Base-by-base conservation (phyloP, 2,329 filamentous ascomycete species). In the Daldinia sp. region DNA sequence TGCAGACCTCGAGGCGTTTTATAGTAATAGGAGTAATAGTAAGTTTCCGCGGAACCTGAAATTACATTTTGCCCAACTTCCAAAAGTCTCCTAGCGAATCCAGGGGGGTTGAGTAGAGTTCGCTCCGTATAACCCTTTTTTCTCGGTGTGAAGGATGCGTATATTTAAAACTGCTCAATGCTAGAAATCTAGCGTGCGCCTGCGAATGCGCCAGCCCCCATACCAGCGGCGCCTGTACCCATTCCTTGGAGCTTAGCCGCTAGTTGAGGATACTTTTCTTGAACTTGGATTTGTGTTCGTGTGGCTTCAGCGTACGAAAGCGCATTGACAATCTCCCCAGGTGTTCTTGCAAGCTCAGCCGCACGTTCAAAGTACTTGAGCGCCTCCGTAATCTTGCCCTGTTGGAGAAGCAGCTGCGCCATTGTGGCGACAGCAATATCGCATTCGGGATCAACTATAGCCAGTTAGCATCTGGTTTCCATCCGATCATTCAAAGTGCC, bases 361-460 rank as follows among this genome's bases (percentile, higher is more conserved):
- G 95, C 95, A 64, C 93, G 90, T 83, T 98, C 94, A 76, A 99
- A 99, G 83, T 98, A 98, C 79, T 91, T 93, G 69, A 99, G 88
- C 0, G 95, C 95, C 67, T 97, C 92, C 32, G 90, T 91, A 61
- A 99, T 94, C 82, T 97, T 97, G 78, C 95, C 95, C 83, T 98
- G 95, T 79, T 99, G 95, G 32, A 99, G 87, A 53, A 99, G 89
- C 39, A 99, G 87, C 80, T 99, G 95, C 9, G 95, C 95, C 93
- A 99, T 97, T 56, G 95, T 99, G 54, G 95, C 95, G 39, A 99
- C 95, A 39, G 95, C 95, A 74, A 99, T 99, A 74, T 99, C 95
- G 76, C 95, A 99, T 78, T 99, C 95, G 23, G 95, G 95, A 74
- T 99, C 95, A 77, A 99, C 94, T 97, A 71, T 37, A 56, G 4